Percentiles rank a stretch among this genome's conserved stretches.
Conservation (phyloP, 2,329 filamentous ascomycete genomes). For the Fusarium armeniacum region DNA sequence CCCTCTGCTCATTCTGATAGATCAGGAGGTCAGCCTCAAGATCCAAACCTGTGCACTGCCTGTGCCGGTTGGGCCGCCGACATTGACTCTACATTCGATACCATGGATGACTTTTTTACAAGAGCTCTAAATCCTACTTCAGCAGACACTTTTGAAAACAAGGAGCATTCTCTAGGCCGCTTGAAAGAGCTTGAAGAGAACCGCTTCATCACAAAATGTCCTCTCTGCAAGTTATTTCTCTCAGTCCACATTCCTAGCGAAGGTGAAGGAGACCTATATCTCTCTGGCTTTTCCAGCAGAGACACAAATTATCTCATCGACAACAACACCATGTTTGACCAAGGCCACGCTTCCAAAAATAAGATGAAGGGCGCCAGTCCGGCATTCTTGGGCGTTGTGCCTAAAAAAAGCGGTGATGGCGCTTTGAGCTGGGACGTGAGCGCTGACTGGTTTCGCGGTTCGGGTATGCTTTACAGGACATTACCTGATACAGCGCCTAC, state of each 20-base stretch:
- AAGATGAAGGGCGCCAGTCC: constrained; percentile 51
- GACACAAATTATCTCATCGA: constrained; percentile 56
- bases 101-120: constrained; percentile 51
- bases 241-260: constrained; percentile 53
- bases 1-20: constrained; percentile 55
- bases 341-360: constrained; percentile 50
- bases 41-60: constrained; percentile 51
- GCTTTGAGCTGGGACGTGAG: constrained; percentile 52
- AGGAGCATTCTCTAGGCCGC: constrained; percentile 50
- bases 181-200: constrained; percentile 53
- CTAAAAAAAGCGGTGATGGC: constrained; percentile 51
- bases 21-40: constrained; percentile 48
- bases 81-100: constrained; percentile 53
- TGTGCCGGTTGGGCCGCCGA: constrained; percentile 54
- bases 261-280: constrained; percentile 50
- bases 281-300: constrained; percentile 54
- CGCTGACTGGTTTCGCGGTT: constrained; percentile 53
- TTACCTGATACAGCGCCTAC: constrained; percentile 45
- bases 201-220: constrained; percentile 54
- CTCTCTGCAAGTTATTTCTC: constrained; percentile 55
- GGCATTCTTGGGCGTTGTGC: constrained; percentile 53
- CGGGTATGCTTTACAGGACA: constrained; percentile 54
- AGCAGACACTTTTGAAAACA: constrained; percentile 52
- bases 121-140: constrained; percentile 50
- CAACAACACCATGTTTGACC: constrained; percentile 51